Evolutionary conservation across 768 basidiomycete species (phyloP).

Genomic region (Pholiota molesta): DNA sequence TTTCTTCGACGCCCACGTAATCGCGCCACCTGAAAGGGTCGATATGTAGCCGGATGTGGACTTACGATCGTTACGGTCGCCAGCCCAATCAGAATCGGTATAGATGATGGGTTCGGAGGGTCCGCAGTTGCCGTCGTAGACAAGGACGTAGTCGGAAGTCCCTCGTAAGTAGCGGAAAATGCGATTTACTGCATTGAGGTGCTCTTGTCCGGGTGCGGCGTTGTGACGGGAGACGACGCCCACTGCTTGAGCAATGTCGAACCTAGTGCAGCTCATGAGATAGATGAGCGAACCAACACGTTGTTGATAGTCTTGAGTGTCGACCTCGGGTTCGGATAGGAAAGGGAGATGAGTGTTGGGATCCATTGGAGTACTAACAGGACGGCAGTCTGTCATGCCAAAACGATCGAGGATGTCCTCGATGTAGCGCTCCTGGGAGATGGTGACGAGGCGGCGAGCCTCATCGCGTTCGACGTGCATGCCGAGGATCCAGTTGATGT

Average conservation of each 20-base stretch:
- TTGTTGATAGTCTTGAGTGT: too few relatives aligned
- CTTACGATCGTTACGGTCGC: not conserved
- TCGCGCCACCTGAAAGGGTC: not conserved
- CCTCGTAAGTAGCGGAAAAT: too few relatives aligned
- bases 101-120: not conserved
- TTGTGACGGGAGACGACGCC: not conserved
- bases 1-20: constrained; percentile 3
- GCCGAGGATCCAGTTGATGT: constrained; percentile 7
- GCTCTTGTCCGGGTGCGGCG: not conserved
- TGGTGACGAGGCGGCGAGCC: not conserved
- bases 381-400: not conserved
- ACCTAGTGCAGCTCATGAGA: not conserved
- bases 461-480: not conserved
- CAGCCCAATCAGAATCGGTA: constrained; percentile 3
- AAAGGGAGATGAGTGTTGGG: too few relatives aligned
- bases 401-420: constrained; percentile 3
- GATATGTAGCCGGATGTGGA: constrained; percentile 3
- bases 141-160: not conserved
- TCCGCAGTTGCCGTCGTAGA: not conserved
- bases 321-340: too few relatives aligned
- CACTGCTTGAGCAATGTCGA: constrained; percentile 1
- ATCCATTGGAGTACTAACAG: too few relatives aligned
- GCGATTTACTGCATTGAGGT: too few relatives aligned
- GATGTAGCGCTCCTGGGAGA: constrained; percentile 4
- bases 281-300: not conserved